Conservation (phyloP, 2,329 filamentous ascomycete species). For the Endocalyx cinctus region DNA sequence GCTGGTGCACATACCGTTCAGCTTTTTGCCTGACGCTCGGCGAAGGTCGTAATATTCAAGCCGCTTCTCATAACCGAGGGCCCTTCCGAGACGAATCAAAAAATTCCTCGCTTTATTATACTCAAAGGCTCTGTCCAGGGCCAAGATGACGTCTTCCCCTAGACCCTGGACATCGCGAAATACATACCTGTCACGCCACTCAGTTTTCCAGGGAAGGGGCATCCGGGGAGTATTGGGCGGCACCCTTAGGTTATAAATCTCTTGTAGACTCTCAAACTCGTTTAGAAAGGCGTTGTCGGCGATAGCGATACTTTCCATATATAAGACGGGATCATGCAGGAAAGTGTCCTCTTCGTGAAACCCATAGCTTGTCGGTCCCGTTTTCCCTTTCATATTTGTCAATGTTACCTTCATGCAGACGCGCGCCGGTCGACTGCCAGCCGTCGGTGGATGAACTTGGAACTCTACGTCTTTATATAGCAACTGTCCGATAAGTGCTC, state of each 20-base stretch:
- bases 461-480: constrained; percentile 22
- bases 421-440: constrained; percentile 10
- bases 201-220: constrained; percentile 8
- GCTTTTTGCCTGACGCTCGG: constrained; percentile 18
- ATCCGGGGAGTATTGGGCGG: constrained; percentile 12
- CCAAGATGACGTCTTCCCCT: constrained; percentile 10
- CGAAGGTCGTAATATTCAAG: constrained; percentile 21
- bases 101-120: constrained; percentile 33
- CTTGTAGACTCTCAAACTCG: constrained; percentile 3
- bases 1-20: constrained; percentile 16
- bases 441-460: constrained; percentile 16
- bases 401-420: constrained; percentile 19
- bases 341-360: constrained; percentile 19
- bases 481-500: constrained; percentile 18
- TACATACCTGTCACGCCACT: constrained; percentile 15
- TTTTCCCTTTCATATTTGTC: constrained; percentile 21
- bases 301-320: constrained; percentile 19
- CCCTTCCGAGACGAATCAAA: constrained; percentile 30
- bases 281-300: constrained; percentile 17
- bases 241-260: constrained; percentile 21
- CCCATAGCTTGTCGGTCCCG: constrained; percentile 18
- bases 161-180: constrained; percentile 13
- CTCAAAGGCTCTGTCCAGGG: constrained; percentile 23
- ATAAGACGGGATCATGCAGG: constrained; percentile 12
- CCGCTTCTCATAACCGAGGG: constrained; percentile 15